phyloP scores from a whole-genome alignment of 2,329 filamentous ascomycete genomes.

The Claviceps sp. region DNA sequence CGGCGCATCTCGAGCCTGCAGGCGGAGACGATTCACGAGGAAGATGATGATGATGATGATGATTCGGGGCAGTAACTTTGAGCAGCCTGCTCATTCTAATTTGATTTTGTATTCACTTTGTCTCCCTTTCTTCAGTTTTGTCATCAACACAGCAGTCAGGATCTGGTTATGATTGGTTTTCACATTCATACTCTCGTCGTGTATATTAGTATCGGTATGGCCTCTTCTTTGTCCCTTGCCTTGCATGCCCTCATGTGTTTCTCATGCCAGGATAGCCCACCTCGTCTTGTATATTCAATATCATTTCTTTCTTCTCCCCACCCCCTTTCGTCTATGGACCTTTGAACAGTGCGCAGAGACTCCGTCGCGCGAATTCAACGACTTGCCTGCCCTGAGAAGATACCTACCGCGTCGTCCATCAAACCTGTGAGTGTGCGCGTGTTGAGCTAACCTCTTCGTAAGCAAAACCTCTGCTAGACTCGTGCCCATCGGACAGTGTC shows the following conservation, averaged over 20 bases:
- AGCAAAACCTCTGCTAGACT: too few relatives aligned
- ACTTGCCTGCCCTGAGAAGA: too few relatives aligned
- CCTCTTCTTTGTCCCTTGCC: background rate
- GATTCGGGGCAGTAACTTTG: conserved; percentile 35
- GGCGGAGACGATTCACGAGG: conserved; percentile 57
- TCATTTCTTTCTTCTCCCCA: too few relatives aligned
- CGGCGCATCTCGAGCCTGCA: conserved; percentile 37
- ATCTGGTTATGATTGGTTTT: background rate
- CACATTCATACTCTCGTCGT: background rate
- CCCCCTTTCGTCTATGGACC: too few relatives aligned
- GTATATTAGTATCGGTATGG: background rate
- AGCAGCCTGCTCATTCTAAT: background rate
- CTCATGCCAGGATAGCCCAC: background rate
- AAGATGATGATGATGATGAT: conserved; percentile 49
- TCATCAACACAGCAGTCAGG: background rate
- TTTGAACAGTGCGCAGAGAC: too few relatives aligned
- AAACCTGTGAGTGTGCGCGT: too few relatives aligned
- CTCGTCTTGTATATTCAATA: too few relatives aligned
- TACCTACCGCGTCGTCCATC: too few relatives aligned
- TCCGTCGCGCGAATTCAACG: too few relatives aligned
- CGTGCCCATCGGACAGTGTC: too few relatives aligned
- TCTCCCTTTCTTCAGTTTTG: background rate
- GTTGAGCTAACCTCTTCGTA: too few relatives aligned
- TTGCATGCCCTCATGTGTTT: background rate
- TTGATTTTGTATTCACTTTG: background rate